A percentile compares a stretch with the other conserved stretches of the same genome.
These are phyloP conservation scores for Thuja plicata DNA, from an alignment of 83 land plant genomes.

Conservation along the genomic window DNA sequence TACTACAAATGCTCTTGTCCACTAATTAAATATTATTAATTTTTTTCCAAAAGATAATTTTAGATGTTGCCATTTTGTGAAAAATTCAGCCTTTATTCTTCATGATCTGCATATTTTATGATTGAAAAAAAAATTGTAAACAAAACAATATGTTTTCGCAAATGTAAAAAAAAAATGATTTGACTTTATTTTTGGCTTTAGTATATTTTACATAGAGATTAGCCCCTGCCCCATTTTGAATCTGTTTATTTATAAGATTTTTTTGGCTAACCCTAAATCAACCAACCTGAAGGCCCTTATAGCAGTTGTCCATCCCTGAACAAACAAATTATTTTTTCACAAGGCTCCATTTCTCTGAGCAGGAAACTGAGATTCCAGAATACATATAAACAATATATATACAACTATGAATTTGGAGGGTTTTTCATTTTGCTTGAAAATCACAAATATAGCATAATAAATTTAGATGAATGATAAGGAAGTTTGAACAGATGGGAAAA, in stretches of 20 bases:
- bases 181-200: too few relatives aligned
- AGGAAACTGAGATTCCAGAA: not conserved
- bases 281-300: conserved; percentile 31
- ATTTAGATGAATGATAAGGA: not conserved
- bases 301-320: conserved; percentile 13
- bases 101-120: too few relatives aligned
- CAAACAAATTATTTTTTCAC: not conserved
- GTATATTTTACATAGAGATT: too few relatives aligned
- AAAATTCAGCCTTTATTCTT: too few relatives aligned
- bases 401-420: not conserved
- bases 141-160: too few relatives aligned
- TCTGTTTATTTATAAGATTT: not conserved
- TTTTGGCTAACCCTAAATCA: too few relatives aligned
- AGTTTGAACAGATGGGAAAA: not conserved
- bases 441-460: not conserved
- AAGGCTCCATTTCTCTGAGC: not conserved
- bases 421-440: not conserved
- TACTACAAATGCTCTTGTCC: conserved; percentile 32
- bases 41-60: not conserved
- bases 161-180: too few relatives aligned
- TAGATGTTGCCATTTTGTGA: too few relatives aligned
- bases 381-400: not conserved
- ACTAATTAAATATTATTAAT: not conserved
- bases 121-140: too few relatives aligned
- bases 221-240: not conserved